A percentile compares a stretch with the other conserved stretches of the same genome.
These are phyloP conservation scores for Fusarium cyanostomum DNA, from an alignment of 2,329 filamentous ascomycete species.

Conservation along the genomic window DNA sequence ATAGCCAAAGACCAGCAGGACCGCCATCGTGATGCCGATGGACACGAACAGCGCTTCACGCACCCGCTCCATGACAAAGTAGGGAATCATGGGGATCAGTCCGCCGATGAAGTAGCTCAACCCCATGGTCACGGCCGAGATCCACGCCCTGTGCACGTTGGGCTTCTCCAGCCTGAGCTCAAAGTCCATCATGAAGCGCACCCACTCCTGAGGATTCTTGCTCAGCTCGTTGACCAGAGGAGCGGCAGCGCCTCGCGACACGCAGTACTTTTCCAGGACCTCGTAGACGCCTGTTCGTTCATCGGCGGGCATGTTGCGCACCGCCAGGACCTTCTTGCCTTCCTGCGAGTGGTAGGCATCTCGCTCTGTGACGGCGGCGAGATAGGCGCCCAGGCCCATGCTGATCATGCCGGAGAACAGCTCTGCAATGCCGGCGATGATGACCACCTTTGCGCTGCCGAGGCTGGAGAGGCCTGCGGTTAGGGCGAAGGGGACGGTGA, in stretches of 20 bases:
- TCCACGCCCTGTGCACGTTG: slow-evolving; percentile 55
- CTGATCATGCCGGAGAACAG: slow-evolving; percentile 79
- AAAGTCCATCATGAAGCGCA: slow-evolving; percentile 69
- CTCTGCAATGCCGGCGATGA: slow-evolving; percentile 79
- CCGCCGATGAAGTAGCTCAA: slow-evolving; percentile 76
- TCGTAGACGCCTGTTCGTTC: slow-evolving; percentile 60
- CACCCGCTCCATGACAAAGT: slow-evolving; percentile 65
- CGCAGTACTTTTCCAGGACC: slow-evolving; percentile 60
- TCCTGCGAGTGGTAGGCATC: slow-evolving; percentile 62
- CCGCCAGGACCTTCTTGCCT: slow-evolving; percentile 55
- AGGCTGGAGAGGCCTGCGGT: slow-evolving; percentile 76
- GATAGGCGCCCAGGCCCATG: slow-evolving; percentile 80
- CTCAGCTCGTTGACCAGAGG: slow-evolving; percentile 61
- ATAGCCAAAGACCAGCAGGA: slow-evolving; percentile 72
- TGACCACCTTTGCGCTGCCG: slow-evolving; percentile 71
- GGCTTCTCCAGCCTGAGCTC: slow-evolving; percentile 59
- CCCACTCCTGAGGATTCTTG: slow-evolving; percentile 58
- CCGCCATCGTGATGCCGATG: slow-evolving; percentile 67
- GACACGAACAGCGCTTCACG: slow-evolving; percentile 65
- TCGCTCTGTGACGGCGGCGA: slow-evolving; percentile 69
- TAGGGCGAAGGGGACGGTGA: slow-evolving; percentile 82
- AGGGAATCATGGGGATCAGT: slow-evolving; percentile 75
- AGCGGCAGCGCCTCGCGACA: slow-evolving; percentile 54
- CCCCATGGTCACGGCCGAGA: slow-evolving; percentile 72
- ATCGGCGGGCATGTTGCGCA: slow-evolving; percentile 53